Percentiles rank a stretch among this genome's conserved stretches.
These are phyloP conservation scores for Didymella segeticola DNA, from an alignment of 2,329 filamentous ascomycete genomes.

Conservation along the genomic window DNA sequence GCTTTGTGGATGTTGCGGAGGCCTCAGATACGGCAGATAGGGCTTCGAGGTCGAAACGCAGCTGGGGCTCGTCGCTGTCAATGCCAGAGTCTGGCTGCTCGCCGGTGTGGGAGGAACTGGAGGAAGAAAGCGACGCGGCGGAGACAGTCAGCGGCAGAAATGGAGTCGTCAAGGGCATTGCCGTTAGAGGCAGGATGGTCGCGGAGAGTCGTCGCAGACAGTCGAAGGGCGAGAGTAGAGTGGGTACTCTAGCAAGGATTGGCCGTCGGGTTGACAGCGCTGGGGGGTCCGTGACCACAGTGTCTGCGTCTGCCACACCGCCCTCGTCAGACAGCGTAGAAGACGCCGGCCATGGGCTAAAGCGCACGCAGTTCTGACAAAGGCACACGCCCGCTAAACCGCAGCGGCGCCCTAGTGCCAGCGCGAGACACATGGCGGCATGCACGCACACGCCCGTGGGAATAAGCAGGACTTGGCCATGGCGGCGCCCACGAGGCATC, in stretches of 20 bases:
- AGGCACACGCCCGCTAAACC: conserved; percentile 25
- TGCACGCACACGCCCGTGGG: conserved; percentile 34
- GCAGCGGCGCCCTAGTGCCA: conserved; percentile 28
- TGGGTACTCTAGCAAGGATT: conserved; percentile 47
- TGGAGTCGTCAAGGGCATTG: conserved; percentile 45
- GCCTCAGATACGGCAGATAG: conserved; percentile 7
- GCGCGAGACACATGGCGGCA: conserved; percentile 40
- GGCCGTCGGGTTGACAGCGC: conserved; percentile 12
- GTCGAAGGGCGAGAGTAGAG: conserved; percentile 41
- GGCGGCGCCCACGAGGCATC: conserved; percentile 45
- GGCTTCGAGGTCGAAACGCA: conserved; percentile 14
- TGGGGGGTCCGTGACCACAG: conserved; percentile 29
- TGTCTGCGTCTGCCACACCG: conserved; percentile 38
- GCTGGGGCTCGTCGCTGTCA: conserved; percentile 15
- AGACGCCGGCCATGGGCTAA: conserved; percentile 36
- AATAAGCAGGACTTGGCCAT: conserved; percentile 37
- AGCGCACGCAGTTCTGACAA: conserved; percentile 41
- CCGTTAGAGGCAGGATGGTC: conserved; percentile 40
- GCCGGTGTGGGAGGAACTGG: conserved; percentile 18
- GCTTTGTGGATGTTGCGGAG: conserved; percentile 14
- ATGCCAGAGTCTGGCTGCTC: conserved; percentile 12
- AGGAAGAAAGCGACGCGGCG: conserved; percentile 23
- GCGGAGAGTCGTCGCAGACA: conserved; percentile 41
- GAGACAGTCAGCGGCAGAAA: conserved; percentile 36
- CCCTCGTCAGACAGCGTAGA: conserved; percentile 38